Base-by-base conservation (phyloP, 805 yeast genomes). In the Zygosaccharomyces pseudorouxii region DNA sequence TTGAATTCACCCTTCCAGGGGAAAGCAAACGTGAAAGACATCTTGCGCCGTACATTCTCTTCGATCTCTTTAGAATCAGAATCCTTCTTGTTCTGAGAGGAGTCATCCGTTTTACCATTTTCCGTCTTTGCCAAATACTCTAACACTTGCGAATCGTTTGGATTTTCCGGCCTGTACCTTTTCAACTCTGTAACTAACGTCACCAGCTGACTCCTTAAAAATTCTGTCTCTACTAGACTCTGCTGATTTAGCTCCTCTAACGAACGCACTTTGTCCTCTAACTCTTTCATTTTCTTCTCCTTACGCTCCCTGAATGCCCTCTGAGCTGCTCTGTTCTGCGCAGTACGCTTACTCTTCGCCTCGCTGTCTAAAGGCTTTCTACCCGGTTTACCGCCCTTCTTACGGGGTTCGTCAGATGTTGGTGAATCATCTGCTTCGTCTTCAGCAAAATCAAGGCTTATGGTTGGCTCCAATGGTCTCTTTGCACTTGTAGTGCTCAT, bases 321-420 rank as follows among this genome's bases (percentile, higher is more conserved):
- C 69, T 93, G 99, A n/a, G 98, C 98, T 3, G 97, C 97, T 59
- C 98, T 78, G 67, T 93, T 92, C 70, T 93, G 98, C 2, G 97
- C 97, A 12, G 96, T 89, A 58, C 99, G 76, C 73, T 88, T 92
- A 60, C 81, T 82, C 63, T 85, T 89, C 7, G 95, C 90, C 57
- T 89, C 95, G 16, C 79, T 76, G 7, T 84, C 77, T 45, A 85
- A 71, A 0, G 88, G 90, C 71, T 87, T 89, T 50, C 96, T 76
- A 2, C 96, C 97, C 0, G 93, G 89, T 61, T 82, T 84, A 33
- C 63, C 60, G 5, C 57, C 59, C 54, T 59, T 65, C 55, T 63
- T 64, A 41, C 45, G 36, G 14, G 51, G 45, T 33, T 48, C 50
- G n/a, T 30, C 30, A 20, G 38, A 29, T 10, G 44, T 40, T 19